Conservation (phyloP, 345 rosid genomes). For the Salix dunnii region DNA sequence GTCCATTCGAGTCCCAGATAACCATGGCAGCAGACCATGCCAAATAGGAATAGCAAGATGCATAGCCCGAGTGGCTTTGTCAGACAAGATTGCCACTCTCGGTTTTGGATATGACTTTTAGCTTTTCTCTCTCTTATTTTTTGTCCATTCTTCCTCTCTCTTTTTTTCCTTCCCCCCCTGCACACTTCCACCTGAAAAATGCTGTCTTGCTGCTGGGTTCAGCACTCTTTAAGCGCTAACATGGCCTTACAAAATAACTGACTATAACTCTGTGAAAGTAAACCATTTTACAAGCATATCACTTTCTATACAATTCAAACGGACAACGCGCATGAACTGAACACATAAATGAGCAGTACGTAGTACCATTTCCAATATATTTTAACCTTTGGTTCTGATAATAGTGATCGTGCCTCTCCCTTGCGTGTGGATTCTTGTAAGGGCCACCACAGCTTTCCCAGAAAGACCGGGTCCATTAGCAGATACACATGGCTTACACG, state of each 20-base stretch:
- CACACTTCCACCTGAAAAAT: conserved; percentile 31
- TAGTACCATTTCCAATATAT: not conserved
- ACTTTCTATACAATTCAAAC: conserved; percentile 20
- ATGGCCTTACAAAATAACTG: not conserved
- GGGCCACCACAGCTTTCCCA: conserved; percentile 90
- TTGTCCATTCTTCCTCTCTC: not conserved
- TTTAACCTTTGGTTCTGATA: conserved; percentile 81
- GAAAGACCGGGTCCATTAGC: conserved; percentile 75
- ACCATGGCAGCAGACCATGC: not conserved
- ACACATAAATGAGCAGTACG: not conserved
- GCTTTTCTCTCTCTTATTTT: not conserved
- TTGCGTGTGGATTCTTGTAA: conserved; percentile 86
- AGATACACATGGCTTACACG: conserved; percentile 65
- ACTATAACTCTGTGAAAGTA: conserved; percentile 7
- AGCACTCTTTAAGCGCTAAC: not conserved
- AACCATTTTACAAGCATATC: conserved; percentile 12
- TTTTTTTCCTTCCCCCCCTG: conserved; percentile 25
- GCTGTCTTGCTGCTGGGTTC: not conserved
- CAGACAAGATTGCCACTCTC: conserved; percentile 13
- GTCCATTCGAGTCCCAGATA: too few species aligned
- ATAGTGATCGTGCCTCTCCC: conserved; percentile 97
- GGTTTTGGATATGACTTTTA: conserved; percentile 17
- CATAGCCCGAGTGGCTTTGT: conserved; percentile 17
- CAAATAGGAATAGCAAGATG: not conserved
- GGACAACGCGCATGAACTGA: conserved; percentile 16